These are phyloP conservation scores for Grigorovia yakushimaensis DNA, from an alignment of 805 yeast species.

Conservation along the genomic window DNA sequence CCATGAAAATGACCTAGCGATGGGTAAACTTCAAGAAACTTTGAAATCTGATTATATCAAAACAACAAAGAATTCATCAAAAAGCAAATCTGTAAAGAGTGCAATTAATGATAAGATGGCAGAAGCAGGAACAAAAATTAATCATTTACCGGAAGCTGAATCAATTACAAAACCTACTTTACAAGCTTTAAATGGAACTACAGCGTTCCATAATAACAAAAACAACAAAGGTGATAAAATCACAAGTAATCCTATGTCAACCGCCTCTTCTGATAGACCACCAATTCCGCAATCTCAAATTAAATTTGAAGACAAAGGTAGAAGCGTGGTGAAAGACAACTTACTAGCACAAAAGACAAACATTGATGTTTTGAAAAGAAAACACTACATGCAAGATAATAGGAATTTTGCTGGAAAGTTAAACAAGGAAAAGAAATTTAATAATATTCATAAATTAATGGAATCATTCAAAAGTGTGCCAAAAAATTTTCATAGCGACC, in stretches of 20 bases:
- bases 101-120: too few relatives aligned
- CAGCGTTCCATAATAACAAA: background rate
- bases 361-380: conserved; percentile 11
- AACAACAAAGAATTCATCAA: background rate
- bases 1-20: background rate
- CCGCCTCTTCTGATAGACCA: background rate
- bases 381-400: conserved; percentile 1
- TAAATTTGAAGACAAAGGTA: conserved; percentile 8
- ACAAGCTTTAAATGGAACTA: too few relatives aligned
- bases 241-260: background rate
- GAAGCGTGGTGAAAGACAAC: conserved; percentile 12
- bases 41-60: background rate
- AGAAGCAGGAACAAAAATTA: too few relatives aligned
- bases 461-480: conserved; percentile 13
- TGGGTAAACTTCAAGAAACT: background rate
- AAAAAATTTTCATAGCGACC: conserved; percentile 16
- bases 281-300: conserved; percentile 4
- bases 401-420: background rate
- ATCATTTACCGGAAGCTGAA: too few relatives aligned
- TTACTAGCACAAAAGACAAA: conserved; percentile 13
- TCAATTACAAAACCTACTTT: too few relatives aligned
- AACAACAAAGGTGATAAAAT: background rate
- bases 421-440: background rate
- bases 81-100: too few relatives aligned
- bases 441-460: conserved; percentile 5